Percentiles rank a stretch among this genome's conserved stretches.
Conservation (phyloP, 768 basidiomycete species). For the Cystofilobasidium ferigula region DNA sequence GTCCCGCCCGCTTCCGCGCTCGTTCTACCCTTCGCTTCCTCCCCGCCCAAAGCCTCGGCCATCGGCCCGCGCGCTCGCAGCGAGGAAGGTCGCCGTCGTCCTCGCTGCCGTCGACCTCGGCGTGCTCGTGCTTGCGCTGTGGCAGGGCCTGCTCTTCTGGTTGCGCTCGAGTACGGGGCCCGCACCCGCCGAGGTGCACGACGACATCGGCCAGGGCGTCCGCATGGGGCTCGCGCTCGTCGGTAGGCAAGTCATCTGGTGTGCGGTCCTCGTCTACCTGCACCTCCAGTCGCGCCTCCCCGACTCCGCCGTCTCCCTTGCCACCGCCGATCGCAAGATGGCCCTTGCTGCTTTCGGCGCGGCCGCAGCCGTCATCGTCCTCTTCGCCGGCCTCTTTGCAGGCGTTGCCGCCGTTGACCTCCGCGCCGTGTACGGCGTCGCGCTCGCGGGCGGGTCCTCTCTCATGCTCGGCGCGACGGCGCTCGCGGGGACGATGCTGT, state of each 20-base stretch:
- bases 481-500: not conserved
- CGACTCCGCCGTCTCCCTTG: not conserved
- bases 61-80: not conserved
- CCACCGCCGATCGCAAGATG: not conserved
- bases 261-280: not conserved
- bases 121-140: constrained; percentile 39
- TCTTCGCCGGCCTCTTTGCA: constrained; percentile 7
- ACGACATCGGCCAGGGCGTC: constrained; percentile 13
- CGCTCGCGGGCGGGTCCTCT: not conserved
- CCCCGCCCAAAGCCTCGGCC: not conserved
- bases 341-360: not conserved
- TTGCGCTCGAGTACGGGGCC: not conserved
- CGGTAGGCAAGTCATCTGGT: constrained; percentile 3
- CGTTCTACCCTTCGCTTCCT: not conserved
- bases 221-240: constrained; percentile 13
- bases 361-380: not conserved
- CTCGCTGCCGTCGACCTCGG: constrained; percentile 32
- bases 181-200: not conserved
- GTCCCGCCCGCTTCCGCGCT: not conserved
- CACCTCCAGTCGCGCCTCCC: not conserved
- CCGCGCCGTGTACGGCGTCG: constrained; percentile 1
- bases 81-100: not conserved
- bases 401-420: constrained; percentile 11
- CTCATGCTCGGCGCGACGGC: constrained; percentile 2
- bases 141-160: constrained; percentile 26